Evolutionary conservation across 2,329 filamentous ascomycete species (phyloP).

Genomic region (Myriosclerotinia curreyana): DNA sequence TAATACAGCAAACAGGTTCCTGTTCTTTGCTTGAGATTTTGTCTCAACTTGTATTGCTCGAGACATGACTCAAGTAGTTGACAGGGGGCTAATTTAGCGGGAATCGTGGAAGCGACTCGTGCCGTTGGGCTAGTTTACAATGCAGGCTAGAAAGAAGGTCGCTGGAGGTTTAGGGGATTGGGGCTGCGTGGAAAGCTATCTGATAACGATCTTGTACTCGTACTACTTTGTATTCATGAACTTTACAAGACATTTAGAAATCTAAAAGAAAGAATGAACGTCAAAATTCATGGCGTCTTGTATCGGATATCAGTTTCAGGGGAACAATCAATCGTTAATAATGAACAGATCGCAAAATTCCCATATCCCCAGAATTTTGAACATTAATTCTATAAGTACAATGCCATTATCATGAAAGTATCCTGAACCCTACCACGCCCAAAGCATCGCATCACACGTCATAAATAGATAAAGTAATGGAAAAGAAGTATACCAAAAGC

Average conservation of each 20-base stretch:
- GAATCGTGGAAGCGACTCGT: background rate
- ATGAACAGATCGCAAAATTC: background rate
- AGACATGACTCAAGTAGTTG: conserved; percentile 1
- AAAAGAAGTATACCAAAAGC: background rate
- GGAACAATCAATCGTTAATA: background rate
- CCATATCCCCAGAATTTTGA: background rate
- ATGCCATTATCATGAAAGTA: conserved; percentile 12
- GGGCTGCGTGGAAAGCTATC: background rate
- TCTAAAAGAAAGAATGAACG: background rate
- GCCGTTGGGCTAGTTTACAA: background rate
- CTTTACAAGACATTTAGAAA: background rate
- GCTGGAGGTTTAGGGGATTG: background rate
- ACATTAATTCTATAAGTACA: conserved; percentile 18
- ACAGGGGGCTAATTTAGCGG: conserved; percentile 9
- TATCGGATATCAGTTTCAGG: background rate
- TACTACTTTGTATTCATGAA: background rate
- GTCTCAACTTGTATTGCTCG: too few relatives aligned
- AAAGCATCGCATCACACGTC: background rate
- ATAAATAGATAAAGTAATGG: conserved; percentile 8
- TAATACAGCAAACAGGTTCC: background rate
- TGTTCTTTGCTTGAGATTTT: background rate
- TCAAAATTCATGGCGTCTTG: background rate
- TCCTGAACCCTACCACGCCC: conserved; percentile 10
- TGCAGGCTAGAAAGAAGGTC: background rate
- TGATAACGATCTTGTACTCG: background rate